A percentile compares a stretch with the other conserved stretches of the same genome.
phyloP scores from a whole-genome alignment of 352 stramenopile species.

The Phytophthora macrochlamydospora region DNA sequence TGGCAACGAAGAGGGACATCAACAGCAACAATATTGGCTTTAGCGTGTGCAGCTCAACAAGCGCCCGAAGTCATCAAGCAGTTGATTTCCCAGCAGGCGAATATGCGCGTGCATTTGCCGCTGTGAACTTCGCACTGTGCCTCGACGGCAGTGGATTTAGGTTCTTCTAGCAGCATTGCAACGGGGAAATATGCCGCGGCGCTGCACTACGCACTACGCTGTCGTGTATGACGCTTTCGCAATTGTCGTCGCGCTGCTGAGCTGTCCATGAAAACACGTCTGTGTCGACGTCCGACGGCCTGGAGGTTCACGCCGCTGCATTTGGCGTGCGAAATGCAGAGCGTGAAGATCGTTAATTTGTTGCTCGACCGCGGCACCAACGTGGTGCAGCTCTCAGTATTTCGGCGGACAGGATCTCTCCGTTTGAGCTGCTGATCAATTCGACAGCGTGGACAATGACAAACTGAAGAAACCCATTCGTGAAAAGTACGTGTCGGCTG shows the following conservation, averaged over 20 bases:
- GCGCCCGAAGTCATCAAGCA: slow-evolving; percentile 42
- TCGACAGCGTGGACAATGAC: slow-evolving; percentile 51
- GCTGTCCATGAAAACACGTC: slow-evolving; percentile 26
- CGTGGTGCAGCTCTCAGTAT: slow-evolving; percentile 56
- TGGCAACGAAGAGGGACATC: slow-evolving; percentile 56
- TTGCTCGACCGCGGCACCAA: slow-evolving; percentile 59
- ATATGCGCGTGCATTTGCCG: slow-evolving; percentile 66
- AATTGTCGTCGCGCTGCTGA: slow-evolving; percentile 45
- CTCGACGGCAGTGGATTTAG: slow-evolving; percentile 14
- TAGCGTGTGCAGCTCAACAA: slow-evolving; percentile 59
- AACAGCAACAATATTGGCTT: slow-evolving; percentile 58
- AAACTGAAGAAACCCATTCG: slow-evolving; percentile 49
- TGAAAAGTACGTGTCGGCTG: slow-evolving; percentile 40
- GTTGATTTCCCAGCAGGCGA: slow-evolving; percentile 55
- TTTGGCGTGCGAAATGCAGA: slow-evolving; percentile 60
- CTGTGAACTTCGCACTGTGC: slow-evolving; percentile 37
- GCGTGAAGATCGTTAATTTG: slow-evolving; percentile 52
- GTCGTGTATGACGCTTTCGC: slow-evolving; percentile 63
- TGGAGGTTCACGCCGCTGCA: slow-evolving; percentile 71
- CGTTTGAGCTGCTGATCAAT: slow-evolving; percentile 60
- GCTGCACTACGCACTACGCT: slow-evolving; percentile 74
- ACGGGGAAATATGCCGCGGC: slow-evolving; percentile 54
- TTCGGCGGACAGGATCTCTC: slow-evolving; percentile 43
- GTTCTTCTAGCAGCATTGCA: slow-evolving; percentile 24
- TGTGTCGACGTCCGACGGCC: slow-evolving; percentile 67